Evolutionary conservation across 2,329 filamentous ascomycete genomes (phyloP).

Genomic region (Aureobasidium namibiae): DNA sequence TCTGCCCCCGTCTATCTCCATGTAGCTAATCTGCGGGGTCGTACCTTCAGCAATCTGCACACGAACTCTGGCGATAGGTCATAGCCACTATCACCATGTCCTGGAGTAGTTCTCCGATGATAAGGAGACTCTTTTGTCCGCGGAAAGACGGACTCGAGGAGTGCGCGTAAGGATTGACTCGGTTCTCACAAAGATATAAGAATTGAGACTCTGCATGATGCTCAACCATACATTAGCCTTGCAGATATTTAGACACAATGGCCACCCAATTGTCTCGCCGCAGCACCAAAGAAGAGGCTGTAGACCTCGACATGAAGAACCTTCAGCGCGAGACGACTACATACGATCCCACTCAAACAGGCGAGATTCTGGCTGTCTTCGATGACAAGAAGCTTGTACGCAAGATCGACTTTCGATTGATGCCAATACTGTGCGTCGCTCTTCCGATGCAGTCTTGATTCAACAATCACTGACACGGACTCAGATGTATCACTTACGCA

Average conservation of each 20-base stretch:
- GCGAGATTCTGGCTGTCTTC: not conserved
- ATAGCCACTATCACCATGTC: not conserved
- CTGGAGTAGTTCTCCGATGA: not conserved
- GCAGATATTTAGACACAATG: not conserved
- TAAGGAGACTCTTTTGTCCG: not conserved
- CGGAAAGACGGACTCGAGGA: not conserved
- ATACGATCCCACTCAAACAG: not conserved
- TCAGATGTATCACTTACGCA: not conserved
- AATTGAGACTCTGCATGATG: not conserved
- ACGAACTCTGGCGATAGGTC: not conserved
- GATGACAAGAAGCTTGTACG: not conserved
- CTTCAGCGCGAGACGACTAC: not conserved
- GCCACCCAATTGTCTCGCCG: not conserved
- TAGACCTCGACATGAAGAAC: not conserved
- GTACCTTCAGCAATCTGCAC: not conserved
- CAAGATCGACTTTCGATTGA: not conserved
- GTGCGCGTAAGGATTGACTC: not conserved
- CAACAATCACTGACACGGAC: not conserved
- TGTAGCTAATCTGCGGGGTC: not conserved
- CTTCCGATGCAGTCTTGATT: too few species aligned
- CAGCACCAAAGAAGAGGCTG: not conserved
- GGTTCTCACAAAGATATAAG: not conserved
- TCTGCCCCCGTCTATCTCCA: not conserved
- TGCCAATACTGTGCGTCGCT: not conserved
- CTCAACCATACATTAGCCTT: not conserved